Evolutionary conservation across 495 filamentous ascomycete genomes (phyloP).

Genomic region (Penicillium manginii): DNA sequence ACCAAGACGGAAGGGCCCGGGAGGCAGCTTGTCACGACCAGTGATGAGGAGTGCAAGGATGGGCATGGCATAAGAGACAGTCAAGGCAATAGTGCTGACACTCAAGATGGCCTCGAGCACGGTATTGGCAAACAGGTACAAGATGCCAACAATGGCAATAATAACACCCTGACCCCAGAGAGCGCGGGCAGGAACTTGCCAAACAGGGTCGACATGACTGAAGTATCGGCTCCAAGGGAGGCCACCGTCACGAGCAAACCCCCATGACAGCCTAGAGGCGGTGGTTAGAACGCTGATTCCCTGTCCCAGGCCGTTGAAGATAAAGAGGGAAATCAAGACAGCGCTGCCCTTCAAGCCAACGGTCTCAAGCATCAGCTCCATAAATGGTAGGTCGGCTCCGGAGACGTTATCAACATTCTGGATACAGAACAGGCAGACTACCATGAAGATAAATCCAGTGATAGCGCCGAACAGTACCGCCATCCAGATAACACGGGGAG

Average conservation of each 20-base stretch:
- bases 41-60: constrained; percentile 45
- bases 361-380: constrained; percentile 48
- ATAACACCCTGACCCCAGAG: constrained; percentile 49
- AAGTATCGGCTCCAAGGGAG: constrained; percentile 50
- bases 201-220: constrained; percentile 43
- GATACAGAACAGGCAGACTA: constrained; percentile 75
- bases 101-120: constrained; percentile 54
- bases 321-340: constrained; percentile 47
- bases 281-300: constrained; percentile 52
- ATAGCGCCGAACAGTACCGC: constrained; percentile 52
- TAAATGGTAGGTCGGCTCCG: constrained; percentile 49
- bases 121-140: constrained; percentile 52
- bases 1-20: constrained; percentile 46
- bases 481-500: constrained; percentile 46
- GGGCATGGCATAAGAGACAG: constrained; percentile 51
- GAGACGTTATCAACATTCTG: constrained; percentile 63
- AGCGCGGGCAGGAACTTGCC: constrained; percentile 48
- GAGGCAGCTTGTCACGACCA: constrained; percentile 47
- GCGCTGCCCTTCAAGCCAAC: constrained; percentile 43
- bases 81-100: constrained; percentile 54
- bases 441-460: constrained; percentile 72
- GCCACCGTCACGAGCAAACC: constrained; percentile 63
- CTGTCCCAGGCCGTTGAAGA: constrained; percentile 52
- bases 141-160: constrained; percentile 47
- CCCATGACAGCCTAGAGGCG: constrained; percentile 56